phyloP scores from a whole-genome alignment of 1,284 basidiomycete species.

The Microbotryomycetes sp. region DNA sequence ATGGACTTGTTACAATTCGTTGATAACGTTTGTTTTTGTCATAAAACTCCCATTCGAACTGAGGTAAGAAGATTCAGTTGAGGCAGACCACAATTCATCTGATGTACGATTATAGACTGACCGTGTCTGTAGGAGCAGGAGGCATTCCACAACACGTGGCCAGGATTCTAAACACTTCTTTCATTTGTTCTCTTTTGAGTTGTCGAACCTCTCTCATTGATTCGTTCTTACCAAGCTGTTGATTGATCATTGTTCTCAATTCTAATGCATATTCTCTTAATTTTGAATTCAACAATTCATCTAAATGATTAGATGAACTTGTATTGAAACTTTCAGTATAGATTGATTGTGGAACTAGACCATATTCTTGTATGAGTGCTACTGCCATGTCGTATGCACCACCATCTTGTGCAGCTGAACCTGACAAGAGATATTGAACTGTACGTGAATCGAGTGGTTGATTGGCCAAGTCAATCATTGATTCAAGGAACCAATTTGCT shows the following conservation, averaged over 20 bases:
- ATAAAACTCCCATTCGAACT: conserved; percentile 71
- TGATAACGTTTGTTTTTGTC: conserved; percentile 70
- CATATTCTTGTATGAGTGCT: conserved; percentile 75
- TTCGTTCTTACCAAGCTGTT: conserved; percentile 44
- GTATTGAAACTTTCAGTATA: conserved; percentile 87
- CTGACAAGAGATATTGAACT: conserved; percentile 63
- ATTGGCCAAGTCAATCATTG: conserved; percentile 71
- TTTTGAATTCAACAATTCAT: conserved; percentile 72
- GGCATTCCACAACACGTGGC: conserved; percentile 66
- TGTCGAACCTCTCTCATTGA: conserved; percentile 39
- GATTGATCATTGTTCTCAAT: neutral
- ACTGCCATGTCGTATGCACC: conserved; percentile 85
- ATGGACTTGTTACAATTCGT: conserved; percentile 67
- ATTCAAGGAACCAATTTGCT: conserved; percentile 85
- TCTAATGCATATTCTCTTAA: conserved; percentile 78
- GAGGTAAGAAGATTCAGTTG: too few species aligned
- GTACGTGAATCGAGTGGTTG: conserved; percentile 60
- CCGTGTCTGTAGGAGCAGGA: conserved; percentile 56
- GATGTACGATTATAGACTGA: neutral
- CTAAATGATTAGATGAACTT: conserved; percentile 63
- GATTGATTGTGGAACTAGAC: conserved; percentile 63
- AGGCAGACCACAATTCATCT: too few species aligned
- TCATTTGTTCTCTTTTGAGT: conserved; percentile 46
- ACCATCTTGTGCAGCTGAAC: conserved; percentile 82
- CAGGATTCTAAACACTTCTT: conserved; percentile 79